Conservation (phyloP, 768 basidiomycete species). For the Fibroporia radiculosa region DNA sequence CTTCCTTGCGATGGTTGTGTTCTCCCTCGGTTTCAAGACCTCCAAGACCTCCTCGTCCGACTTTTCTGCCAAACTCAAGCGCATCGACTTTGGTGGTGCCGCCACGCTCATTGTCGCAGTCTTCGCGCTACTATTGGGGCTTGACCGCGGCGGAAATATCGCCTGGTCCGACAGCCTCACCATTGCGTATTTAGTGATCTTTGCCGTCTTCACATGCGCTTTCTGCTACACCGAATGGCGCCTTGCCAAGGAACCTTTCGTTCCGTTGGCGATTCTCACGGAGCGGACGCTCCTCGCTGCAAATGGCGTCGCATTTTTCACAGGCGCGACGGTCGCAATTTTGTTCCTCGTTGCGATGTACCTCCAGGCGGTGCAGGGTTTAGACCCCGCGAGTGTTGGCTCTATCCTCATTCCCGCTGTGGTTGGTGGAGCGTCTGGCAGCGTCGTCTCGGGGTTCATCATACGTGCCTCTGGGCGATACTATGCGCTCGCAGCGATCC, state of each 20-base stretch:
- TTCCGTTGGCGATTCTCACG: conserved; percentile 45
- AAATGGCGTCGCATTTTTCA: conserved; percentile 53
- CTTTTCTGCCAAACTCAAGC: conserved; percentile 43
- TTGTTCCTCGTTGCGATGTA: conserved; percentile 51
- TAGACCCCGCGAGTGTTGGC: conserved; percentile 41
- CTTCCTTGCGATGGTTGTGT: conserved; percentile 43
- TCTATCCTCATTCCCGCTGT: conserved; percentile 44
- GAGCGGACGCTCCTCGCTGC: conserved; percentile 42
- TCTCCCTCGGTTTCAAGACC: conserved; percentile 47
- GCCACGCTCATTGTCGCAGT: conserved; percentile 45
- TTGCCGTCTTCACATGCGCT: conserved; percentile 13
- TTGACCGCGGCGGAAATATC: conserved; percentile 36
- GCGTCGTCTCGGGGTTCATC: conserved; percentile 41
- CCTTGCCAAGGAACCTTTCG: conserved; percentile 52
- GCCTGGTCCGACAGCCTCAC: conserved; percentile 21
- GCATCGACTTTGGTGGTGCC: conserved; percentile 59
- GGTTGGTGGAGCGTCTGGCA: conserved; percentile 38
- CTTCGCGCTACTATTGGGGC: conserved; percentile 47
- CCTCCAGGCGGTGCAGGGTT: conserved; percentile 47
- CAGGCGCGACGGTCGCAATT: conserved; percentile 35
- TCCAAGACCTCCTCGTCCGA: conserved; percentile 34
- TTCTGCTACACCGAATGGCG: conserved; percentile 42
- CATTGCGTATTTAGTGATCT: conserved; percentile 10
- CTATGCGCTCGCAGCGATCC: conserved; percentile 39
- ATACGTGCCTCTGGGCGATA: conserved; percentile 56